phyloP scores from a whole-genome alignment of 805 yeast species.

The Teunomyces cretensis region DNA sequence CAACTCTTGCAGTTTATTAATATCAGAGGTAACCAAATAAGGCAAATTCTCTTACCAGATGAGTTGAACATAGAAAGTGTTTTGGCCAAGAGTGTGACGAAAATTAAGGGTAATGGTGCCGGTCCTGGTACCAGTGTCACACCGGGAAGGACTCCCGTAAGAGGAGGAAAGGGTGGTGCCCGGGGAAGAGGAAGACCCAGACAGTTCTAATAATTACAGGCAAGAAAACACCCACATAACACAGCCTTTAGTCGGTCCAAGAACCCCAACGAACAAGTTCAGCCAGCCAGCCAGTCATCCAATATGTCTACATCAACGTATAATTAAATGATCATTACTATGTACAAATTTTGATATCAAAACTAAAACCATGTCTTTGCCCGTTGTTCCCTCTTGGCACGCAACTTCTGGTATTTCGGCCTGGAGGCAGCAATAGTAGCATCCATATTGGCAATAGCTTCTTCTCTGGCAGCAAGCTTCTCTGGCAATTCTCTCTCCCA shows the following conservation, averaged over 20 bases:
- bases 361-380: constrained; percentile 35
- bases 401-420: constrained; percentile 42
- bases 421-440: constrained; percentile 63
- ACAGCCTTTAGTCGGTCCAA: background rate
- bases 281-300: too few species aligned
- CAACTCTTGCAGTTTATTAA: constrained; percentile 73
- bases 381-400: constrained; percentile 33
- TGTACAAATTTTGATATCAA: background rate
- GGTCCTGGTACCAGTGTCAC: constrained; percentile 33
- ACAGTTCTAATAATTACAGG: constrained; percentile 5
- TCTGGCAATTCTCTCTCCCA: constrained; percentile 68
- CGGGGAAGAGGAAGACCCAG: constrained; percentile 12
- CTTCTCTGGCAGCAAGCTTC: constrained; percentile 59
- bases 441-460: constrained; percentile 68
- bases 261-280: too few species aligned
- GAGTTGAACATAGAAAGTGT: constrained; percentile 70
- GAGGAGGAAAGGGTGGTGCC: constrained; percentile 7
- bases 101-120: constrained; percentile 43
- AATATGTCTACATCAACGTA: background rate
- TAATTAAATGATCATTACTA: constrained; percentile 1
- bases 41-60: constrained; percentile 84
- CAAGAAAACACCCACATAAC: too few species aligned
- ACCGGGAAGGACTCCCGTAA: constrained; percentile 3
- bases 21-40: constrained; percentile 84
- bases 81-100: constrained; percentile 51